Conservation (phyloP, 2,329 filamentous ascomycete genomes). For the Nannizziopsis arthrosporioides region DNA sequence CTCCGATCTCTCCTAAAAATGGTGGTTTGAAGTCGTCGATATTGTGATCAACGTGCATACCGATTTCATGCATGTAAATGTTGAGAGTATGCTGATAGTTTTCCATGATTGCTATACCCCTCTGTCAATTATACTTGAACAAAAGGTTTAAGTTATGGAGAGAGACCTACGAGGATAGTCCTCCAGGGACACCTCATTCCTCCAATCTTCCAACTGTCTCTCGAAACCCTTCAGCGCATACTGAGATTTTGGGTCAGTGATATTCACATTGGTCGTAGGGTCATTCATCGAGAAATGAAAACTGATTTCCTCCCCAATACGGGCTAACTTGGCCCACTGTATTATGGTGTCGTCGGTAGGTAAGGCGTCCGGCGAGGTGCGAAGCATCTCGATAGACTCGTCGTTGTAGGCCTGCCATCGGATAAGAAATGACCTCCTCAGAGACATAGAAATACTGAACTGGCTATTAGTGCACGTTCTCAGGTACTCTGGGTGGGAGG, state of each 20-base stretch:
- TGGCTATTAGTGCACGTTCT: slow-evolving; percentile 1
- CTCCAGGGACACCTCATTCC: slow-evolving; percentile 42
- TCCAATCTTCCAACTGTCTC: slow-evolving; percentile 51
- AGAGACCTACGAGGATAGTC: slow-evolving; percentile 45
- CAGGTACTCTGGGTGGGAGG: neutral
- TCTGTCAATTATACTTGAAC: slow-evolving; percentile 2
- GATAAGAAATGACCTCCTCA: slow-evolving; percentile 47
- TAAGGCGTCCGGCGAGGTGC: slow-evolving; percentile 45
- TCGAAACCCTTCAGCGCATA: slow-evolving; percentile 55
- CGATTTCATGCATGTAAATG: slow-evolving; percentile 66
- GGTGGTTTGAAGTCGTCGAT: slow-evolving; percentile 41
- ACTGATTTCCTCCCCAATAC: slow-evolving; percentile 57
- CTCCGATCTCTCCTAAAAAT: slow-evolving; percentile 38
- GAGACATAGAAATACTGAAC: slow-evolving; percentile 45
- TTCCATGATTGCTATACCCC: slow-evolving; percentile 44
- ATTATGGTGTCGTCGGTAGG: slow-evolving; percentile 45
- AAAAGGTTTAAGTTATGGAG: neutral
- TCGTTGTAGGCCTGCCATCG: slow-evolving; percentile 54
- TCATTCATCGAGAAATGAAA: slow-evolving; percentile 58
- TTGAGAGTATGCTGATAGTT: slow-evolving; percentile 55
- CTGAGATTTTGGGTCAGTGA: slow-evolving; percentile 53
- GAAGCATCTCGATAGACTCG: slow-evolving; percentile 48
- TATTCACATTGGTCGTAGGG: slow-evolving; percentile 39
- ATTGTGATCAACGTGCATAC: slow-evolving; percentile 53
- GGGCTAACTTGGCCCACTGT: slow-evolving; percentile 48